These are phyloP conservation scores for Plantago coronopus DNA, from an alignment of 305 asterid genomes.

Conservation along the genomic window DNA sequence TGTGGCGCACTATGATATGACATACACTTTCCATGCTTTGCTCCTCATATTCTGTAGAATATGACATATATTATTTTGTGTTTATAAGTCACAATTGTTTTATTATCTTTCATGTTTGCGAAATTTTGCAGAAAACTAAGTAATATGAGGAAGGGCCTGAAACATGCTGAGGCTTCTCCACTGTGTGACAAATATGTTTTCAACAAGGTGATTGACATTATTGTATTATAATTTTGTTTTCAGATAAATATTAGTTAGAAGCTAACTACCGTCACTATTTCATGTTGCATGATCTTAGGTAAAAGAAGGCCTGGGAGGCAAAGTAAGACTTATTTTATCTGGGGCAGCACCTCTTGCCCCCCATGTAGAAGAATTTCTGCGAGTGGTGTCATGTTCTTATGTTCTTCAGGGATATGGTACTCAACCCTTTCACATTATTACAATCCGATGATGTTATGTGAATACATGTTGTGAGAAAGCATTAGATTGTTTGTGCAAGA, in stretches of 20 bases:
- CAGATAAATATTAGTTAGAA: conserved; percentile 15
- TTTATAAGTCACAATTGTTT: conserved; percentile 20
- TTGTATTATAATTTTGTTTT: conserved; percentile 17
- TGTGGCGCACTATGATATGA: background rate
- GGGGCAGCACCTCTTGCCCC: conserved; percentile 96
- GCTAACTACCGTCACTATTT: conserved; percentile 20
- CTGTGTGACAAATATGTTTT: conserved; percentile 69
- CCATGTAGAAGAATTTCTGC: conserved; percentile 79
- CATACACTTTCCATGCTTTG: conserved; percentile 11
- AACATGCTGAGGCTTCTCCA: conserved; percentile 67
- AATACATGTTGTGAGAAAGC: background rate
- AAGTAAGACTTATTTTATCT: conserved; percentile 70
- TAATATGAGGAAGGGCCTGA: conserved; percentile 67
- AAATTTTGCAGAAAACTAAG: conserved; percentile 51
- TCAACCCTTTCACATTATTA: conserved; percentile 16
- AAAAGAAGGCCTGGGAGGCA: conserved; percentile 86
- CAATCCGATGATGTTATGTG: too few species aligned
- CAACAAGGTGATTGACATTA: conserved; percentile 52
- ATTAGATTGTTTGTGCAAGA: background rate
- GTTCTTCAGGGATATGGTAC: conserved; percentile 96
- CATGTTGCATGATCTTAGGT: conserved; percentile 41
- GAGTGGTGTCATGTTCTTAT: conserved; percentile 68
- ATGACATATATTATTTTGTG: background rate
- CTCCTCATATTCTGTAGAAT: conserved; percentile 2
- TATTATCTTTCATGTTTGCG: background rate